A percentile compares a stretch with the other conserved stretches of the same genome.
Conservation (phyloP, 371 early-diverging fungal genomes). For the Cokeromyces recurvatus region DNA sequence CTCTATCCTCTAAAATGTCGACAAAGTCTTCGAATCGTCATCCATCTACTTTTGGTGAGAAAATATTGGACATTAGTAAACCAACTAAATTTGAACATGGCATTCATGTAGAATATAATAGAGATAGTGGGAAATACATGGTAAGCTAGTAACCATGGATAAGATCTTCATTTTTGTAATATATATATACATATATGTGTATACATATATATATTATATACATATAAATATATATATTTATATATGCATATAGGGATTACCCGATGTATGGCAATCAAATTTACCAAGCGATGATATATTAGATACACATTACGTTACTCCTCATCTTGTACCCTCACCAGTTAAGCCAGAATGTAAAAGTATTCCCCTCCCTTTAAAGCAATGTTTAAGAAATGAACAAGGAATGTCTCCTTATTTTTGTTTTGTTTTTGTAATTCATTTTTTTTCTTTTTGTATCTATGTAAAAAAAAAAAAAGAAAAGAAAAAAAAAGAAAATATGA, state of each 20-base stretch:
- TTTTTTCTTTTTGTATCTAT: conserved; percentile 1
- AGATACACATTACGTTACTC: conserved; percentile 60
- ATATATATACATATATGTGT: not conserved
- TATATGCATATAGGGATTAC: conserved; percentile 63
- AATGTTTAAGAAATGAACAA: conserved; percentile 8
- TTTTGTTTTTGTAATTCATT: not conserved
- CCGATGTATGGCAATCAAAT: conserved; percentile 61
- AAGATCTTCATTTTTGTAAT: too few relatives aligned
- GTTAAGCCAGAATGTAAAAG: conserved; percentile 21
- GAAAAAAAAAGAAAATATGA: too few relatives aligned
- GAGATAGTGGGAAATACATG: conserved; percentile 58
- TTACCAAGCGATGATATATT: conserved; percentile 62
- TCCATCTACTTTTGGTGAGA: conserved; percentile 29
- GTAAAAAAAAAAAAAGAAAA: too few relatives aligned
- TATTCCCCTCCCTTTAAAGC: too few relatives aligned
- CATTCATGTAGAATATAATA: conserved; percentile 63
- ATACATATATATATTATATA: not conserved
- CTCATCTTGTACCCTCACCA: conserved; percentile 56
- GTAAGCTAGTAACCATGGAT: conserved; percentile 18
- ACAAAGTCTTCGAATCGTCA: conserved; percentile 17
- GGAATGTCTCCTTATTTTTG: not conserved
- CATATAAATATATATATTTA: too few relatives aligned
- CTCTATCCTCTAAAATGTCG: conserved; percentile 38
- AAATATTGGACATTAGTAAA: conserved; percentile 56
- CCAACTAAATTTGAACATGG: conserved; percentile 67